phyloP scores from a whole-genome alignment of 2,329 filamentous ascomycete species.

The Chrysosporium keratinophilum region DNA sequence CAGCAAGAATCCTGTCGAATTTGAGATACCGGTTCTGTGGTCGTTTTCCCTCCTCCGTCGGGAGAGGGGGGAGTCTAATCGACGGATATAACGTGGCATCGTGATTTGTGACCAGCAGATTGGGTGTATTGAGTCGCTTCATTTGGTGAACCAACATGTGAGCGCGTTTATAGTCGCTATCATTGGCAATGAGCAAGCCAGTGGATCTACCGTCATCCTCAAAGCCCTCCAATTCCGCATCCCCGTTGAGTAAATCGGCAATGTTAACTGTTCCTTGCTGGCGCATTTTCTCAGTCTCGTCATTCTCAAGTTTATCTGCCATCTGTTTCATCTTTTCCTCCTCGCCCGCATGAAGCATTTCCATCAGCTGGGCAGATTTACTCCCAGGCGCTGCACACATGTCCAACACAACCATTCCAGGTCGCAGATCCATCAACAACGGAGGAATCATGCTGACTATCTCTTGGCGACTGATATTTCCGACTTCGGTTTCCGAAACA shows the following conservation, averaged over 20 bases:
- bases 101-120: slow-evolving; percentile 94
- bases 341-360: slow-evolving; percentile 87
- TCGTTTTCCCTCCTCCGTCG: slow-evolving; percentile 43
- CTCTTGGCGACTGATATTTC: slow-evolving; percentile 95
- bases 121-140: slow-evolving; percentile 91
- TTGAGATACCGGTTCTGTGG: slow-evolving; percentile 66
- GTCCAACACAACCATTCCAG: slow-evolving; percentile 87
- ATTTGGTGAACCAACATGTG: slow-evolving; percentile 98
- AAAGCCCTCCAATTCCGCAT: slow-evolving; percentile 44
- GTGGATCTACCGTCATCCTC: slow-evolving; percentile 78
- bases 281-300: slow-evolving; percentile 38
- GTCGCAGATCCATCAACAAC: slow-evolving; percentile 77
- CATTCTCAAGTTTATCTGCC: slow-evolving; percentile 52
- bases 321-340: slow-evolving; percentile 72
- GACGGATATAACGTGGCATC: slow-evolving; percentile 93
- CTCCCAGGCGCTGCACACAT: slow-evolving; percentile 95
- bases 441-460: slow-evolving; percentile 99
- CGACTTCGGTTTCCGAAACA: slow-evolving; percentile 91
- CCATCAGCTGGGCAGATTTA: slow-evolving; percentile 89
- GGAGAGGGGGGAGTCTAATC: slow-evolving; percentile 63
- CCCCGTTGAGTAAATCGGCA: slow-evolving; percentile 26
- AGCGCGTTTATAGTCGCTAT: slow-evolving; percentile 89
- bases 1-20: slow-evolving; percentile 90
- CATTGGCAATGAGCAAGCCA: slow-evolving; percentile 87
- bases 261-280: slow-evolving; percentile 21